Base-by-base conservation (phyloP, 139 green algal species). In the Chlamydomonas urium region DNA sequence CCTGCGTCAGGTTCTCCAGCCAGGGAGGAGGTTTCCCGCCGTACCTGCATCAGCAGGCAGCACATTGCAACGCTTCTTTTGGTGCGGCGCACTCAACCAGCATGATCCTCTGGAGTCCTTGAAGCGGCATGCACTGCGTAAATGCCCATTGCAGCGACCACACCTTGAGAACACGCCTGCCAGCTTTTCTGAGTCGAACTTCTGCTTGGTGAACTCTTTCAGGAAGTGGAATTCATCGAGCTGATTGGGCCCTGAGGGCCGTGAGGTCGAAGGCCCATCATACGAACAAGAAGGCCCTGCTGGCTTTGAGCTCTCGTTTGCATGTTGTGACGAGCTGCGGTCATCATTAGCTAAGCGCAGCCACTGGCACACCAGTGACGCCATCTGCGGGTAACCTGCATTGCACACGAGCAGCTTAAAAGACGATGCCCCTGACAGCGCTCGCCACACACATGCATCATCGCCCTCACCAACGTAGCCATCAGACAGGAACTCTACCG, bases 331-430 rank as follows among this genome's bases (percentile, higher is more conserved):
- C n/a, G n/a, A n/a, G n/a, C n/a, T n/a, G n/a, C n/a, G n/a, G n/a
- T n/a, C n/a, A n/a, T n/a, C n/a, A n/a, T n/a, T n/a, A n/a, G n/a
- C n/a, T n/a, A n/a, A n/a, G n/a, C n/a, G 8, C 32, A 47, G 32
- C 60, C 60, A 67, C 32, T 77, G 72, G 72, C 78, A 84, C 34
- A 86, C 81, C 38, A 91, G 71, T 60, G 66, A 84, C 32, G 83
- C 84, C 86, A 92, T 90, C 47, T 90, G 86, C 21, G 81, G 86
- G 63, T 89, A 92, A 14, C 87, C 87, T 75, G 38, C n/a, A 38
- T 6, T 3, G 19, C 19, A 62, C 17, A 62, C 19, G 21, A 62
- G 17, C 19, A 29, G 21, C 8, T 29, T 34, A 62, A 8, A 35
- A 62, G 21, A 62, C n/a, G 24, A 62, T 50, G 42, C 42, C 8